These are phyloP conservation scores for Trichophyton verrucosum DNA, from an alignment of 2,329 filamentous ascomycete species.

Conservation along the genomic window DNA sequence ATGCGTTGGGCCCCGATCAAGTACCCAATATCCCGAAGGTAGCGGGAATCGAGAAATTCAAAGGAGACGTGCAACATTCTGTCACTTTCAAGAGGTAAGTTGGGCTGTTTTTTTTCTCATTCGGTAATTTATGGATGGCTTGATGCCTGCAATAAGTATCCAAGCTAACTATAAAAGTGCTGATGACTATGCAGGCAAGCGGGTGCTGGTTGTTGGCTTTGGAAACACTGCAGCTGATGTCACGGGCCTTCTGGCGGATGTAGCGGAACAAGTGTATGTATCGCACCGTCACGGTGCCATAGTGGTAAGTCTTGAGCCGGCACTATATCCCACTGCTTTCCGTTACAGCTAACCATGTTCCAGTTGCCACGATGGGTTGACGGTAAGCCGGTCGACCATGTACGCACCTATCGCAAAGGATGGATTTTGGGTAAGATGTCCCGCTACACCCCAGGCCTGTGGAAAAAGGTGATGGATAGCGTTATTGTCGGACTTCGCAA, in stretches of 20 bases:
- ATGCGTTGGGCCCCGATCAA: conserved; percentile 20
- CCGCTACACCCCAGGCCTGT: background rate
- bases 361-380: background rate
- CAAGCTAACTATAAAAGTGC: background rate
- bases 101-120: no score
- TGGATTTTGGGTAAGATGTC: conserved; percentile 1
- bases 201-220: background rate
- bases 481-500: background rate
- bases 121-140: no score
- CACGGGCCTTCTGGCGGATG: background rate
- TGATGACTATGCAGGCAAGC: background rate
- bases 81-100: background rate
- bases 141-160: background rate
- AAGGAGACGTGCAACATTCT: background rate
- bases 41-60: conserved; percentile 13
- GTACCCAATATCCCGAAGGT: conserved; percentile 15
- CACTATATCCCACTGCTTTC: background rate
- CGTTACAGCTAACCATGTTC: no score
- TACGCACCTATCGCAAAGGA: conserved; percentile 1
- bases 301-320: background rate
- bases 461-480: conserved; percentile 1
- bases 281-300: background rate
- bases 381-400: background rate
- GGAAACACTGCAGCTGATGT: background rate
- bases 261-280: background rate